Evolutionary conservation across 306 rosid species (phyloP).

Genomic region (Quercus engelmannii): DNA sequence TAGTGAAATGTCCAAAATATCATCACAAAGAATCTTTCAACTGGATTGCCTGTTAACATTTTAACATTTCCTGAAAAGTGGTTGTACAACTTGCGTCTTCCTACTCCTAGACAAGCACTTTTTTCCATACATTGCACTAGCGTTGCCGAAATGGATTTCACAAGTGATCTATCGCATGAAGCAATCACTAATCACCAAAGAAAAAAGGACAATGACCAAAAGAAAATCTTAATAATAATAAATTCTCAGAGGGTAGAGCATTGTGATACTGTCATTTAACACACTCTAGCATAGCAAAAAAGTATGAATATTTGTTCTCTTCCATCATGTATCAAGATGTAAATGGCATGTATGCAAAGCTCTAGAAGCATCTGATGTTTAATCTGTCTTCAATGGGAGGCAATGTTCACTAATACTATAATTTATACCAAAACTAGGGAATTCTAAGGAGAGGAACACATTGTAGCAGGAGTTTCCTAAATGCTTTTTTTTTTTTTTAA

Average conservation of each 20-base stretch:
- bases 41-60: too few species aligned
- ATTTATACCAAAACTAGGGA: not conserved
- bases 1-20: too few species aligned
- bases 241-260: not conserved
- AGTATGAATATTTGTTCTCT: not conserved
- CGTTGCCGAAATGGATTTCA: not conserved
- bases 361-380: not conserved
- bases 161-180: not conserved
- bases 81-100: too few species aligned
- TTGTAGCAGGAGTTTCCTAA: not conserved
- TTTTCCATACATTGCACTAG: not conserved
- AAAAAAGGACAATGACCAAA: not conserved
- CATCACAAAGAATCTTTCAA: too few species aligned
- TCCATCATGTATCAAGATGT: not conserved
- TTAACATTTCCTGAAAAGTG: too few species aligned
- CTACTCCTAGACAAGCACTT: not conserved
- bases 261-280: not conserved
- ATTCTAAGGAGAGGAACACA: not conserved
- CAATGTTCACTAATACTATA: not conserved
- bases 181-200: not conserved
- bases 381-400: not conserved
- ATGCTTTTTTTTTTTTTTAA: too few species aligned
- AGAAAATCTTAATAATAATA: not conserved
- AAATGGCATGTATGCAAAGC: not conserved
- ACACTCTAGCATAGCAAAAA: not conserved